A percentile compares a stretch with the other conserved stretches of the same genome.
These are phyloP conservation scores for Cercospora janseana DNA, from an alignment of 2,329 filamentous ascomycete species.

Conservation along the genomic window DNA sequence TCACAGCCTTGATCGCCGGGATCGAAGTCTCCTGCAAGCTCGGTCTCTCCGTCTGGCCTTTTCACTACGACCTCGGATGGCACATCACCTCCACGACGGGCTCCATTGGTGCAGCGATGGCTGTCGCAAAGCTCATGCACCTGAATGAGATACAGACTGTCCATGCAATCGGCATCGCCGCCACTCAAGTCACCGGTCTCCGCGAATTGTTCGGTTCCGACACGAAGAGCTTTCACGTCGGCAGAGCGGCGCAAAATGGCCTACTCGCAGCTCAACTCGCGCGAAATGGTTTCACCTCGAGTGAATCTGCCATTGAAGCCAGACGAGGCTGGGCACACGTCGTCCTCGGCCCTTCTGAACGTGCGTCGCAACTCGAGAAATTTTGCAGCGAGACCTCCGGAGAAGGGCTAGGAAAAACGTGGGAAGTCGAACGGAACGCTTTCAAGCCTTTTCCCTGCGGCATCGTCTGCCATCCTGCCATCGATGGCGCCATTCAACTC, in stretches of 20 bases:
- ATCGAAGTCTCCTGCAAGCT: conserved; percentile 56
- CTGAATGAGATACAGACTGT: conserved; percentile 44
- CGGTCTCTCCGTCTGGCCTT: conserved; percentile 53
- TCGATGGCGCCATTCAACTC: conserved; percentile 53
- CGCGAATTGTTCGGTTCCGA: conserved; percentile 57
- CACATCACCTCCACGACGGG: conserved; percentile 56
- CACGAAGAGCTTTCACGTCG: conserved; percentile 57
- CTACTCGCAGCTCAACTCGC: conserved; percentile 50
- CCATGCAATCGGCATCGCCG: conserved; percentile 54
- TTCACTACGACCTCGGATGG: conserved; percentile 58
- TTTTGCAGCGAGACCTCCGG: conserved; percentile 37
- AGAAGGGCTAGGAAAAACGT: conserved; percentile 38
- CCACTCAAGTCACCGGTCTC: conserved; percentile 54
- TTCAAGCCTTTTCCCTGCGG: conserved; percentile 60
- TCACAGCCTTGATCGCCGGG: conserved; percentile 53
- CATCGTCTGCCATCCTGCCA: conserved; percentile 57
- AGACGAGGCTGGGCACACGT: conserved; percentile 56
- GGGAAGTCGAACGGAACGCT: conserved; percentile 55
- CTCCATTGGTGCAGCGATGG: conserved; percentile 54
- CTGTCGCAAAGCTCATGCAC: conserved; percentile 49
- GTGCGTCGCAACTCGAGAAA: conserved; percentile 41
- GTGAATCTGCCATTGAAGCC: conserved; percentile 51
- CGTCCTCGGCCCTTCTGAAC: conserved; percentile 40
- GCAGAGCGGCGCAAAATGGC: conserved; percentile 54
- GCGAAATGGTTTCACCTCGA: conserved; percentile 48